Evolutionary conservation across 2,329 filamentous ascomycete species (phyloP), one percentile per base, ranked within the genome.

Genomic region (Emergomyces africanus): DNA sequence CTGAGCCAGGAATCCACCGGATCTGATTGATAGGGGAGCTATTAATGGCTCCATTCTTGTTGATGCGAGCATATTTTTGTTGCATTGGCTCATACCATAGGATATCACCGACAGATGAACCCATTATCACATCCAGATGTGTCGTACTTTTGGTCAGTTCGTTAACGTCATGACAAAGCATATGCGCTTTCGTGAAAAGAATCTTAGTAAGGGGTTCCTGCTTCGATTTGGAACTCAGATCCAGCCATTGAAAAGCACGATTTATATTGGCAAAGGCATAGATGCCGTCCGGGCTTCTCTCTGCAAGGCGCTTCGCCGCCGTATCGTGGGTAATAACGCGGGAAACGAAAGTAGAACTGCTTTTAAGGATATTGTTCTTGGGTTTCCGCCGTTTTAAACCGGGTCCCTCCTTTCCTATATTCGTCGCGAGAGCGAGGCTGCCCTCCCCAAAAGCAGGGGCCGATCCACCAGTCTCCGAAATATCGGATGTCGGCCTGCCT

Each of bases 61-160:
- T 99, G 67, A 99, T 80, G 23, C 94, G 85, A 2, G 90, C 89
- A 72, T 99, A 99, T 70, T 95, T 90, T 68, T 97, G 92, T 44
- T 90, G 92, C 68, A 96, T 89, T 12, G 94, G 91, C 73, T 99
- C 94, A 78, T 94, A 97, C 94, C 94, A 99, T 62, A 99, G 92
- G 54, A 99, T 90, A 72, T 99, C 94, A 44, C 91, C 90, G 0
- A 91, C 95, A 6, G 92, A 96, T 68, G 96, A 97, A 0, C 94
- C 94, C 84, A 99, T 88, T 60, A 96, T 85, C 23, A 99, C 79
- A 70, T 99, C 94, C 48, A 99, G 80, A 69, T 97, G 92, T 5
- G 81, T 84, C 3, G 81, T 70, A 56, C 83, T 86, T 73, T 92
- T 96, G 12, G 91, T 96, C 58, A 88, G 70, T 49, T 83, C 77